Evolutionary conservation across 805 yeast species (phyloP), one percentile per base, ranked within the genome.

Genomic region (Candida xyloterini): DNA sequence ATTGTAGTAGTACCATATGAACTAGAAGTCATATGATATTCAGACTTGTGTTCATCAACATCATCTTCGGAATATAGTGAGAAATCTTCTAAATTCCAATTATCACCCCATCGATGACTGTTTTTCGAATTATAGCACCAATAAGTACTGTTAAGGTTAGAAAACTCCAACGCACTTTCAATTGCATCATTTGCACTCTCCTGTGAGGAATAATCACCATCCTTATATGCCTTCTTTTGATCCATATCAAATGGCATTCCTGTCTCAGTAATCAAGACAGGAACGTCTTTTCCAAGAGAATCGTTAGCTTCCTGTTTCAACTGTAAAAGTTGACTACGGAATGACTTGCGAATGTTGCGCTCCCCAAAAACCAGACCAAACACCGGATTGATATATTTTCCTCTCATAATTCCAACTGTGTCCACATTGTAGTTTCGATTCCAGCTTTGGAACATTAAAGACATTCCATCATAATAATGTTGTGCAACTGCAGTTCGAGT

Each of bases 161-260:
- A 72, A 1, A 81, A 81, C 58, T 93, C 98, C 30, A 91, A 63
- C 0, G 93, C 98, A 52, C 65, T 74, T 9, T 81, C 72, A 32
- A 89, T 59, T 0, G 96, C 95, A 63, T 91, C 97, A 57, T 86
- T 66, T 0, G 97, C 96, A 6, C 74, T 66, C 2, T 83, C 82
- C 56, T 93, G 99, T 9, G 86, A 72, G 8, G 70, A 62, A 59
- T 78, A 93, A 46, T 78, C 76, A 1, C 90, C 89, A 42, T 69
- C 70, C 1, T 60, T 59, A 56, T 76, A 91, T 0, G 96, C 84
- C 33, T 64, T 68, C 56, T 84, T 86, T 43, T 77, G 71, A 60
- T 91, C 90, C 96, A 91, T 86, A 60, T 93, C 96, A 59, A 83
- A 87, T 3, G 99, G 98, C 82, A 91, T 87, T 5, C 99, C 99